Base-by-base conservation (phyloP, 305 asterid genomes). In the Plantago rigida region DNA sequence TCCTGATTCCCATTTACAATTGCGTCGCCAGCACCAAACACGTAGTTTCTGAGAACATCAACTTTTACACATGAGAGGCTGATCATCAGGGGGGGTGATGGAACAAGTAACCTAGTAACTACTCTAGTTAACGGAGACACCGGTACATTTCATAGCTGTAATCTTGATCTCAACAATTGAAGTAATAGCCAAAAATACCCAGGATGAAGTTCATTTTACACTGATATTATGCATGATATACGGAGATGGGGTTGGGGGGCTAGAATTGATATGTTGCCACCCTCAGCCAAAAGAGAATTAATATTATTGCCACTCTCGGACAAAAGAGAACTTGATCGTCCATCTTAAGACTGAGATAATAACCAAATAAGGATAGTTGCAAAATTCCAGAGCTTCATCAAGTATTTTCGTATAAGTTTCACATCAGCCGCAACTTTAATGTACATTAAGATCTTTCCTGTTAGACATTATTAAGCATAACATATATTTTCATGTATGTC, bases 11-110 rank as follows among this genome's bases (percentile, higher is more conserved):
- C 88, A 89, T 50, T 45, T 67, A 55, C 79, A 79, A 71, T 71
- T 77, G 52, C 60, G 73, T 62, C 47, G 80, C 66, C 72, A 75
- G 78, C 87, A 82, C 97, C 97, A 90, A 63, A 85, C 84, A 51
- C 77, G 72, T 67, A 79, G 83, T 70, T 81, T 82, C 97, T 90
- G 85, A 64, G 73, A 81, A 67, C 31, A 56, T 28, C 17, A 54
- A 53, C 36, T 34, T 47, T 24, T 54, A 57, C 39, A 47, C 34
- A 54, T 71, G 59, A 81, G 73, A 49, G 22, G 17, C 24, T 14
- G 53, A 36, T 41, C 58, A 45, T 52, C 49, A 51, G 55, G 63
- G 63, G 29, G 53, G 36, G 44, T 36, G 44, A 31, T 31, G 39
- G 5, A 31, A 52, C 13, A 52, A 52, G 13, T 24, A 58, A 58